These are phyloP conservation scores for Magnolia changhungtana DNA, from an alignment of 164 flowering plant species.

Conservation along the genomic window DNA sequence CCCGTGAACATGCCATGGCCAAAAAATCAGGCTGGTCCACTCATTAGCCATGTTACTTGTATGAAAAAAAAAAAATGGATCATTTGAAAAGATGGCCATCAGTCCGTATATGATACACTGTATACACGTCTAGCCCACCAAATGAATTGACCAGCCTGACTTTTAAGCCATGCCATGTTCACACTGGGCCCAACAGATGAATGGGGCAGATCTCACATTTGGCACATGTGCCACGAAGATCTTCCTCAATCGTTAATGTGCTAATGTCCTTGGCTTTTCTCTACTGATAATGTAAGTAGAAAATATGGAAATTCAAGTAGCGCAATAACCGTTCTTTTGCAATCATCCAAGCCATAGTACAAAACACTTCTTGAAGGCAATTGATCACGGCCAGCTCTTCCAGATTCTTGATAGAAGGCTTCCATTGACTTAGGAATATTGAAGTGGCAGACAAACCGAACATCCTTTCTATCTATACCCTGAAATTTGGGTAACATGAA, in stretches of 20 bases:
- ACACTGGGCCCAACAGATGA: too few species aligned
- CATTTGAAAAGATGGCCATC: not conserved
- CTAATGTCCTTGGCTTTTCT: not conserved
- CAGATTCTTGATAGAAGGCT: conserved; percentile 95
- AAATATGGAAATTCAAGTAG: conserved; percentile 1
- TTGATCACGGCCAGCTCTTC: conserved; percentile 98
- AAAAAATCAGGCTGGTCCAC: too few species aligned
- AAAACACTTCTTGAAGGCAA: conserved; percentile 72
- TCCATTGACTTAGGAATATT: conserved; percentile 97
- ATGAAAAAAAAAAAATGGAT: not conserved
- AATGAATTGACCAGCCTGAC: too few species aligned
- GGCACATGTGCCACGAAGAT: not conserved
- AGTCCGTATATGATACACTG: too few species aligned
- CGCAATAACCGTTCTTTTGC: conserved; percentile 65
- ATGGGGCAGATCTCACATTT: not conserved
- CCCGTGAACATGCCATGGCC: too few species aligned
- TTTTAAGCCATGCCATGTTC: not conserved
- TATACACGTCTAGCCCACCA: too few species aligned
- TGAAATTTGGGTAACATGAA: conserved; percentile 17
- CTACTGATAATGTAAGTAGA: not conserved
- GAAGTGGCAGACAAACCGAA: conserved; percentile 83
- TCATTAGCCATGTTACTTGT: not conserved
- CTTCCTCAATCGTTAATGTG: not conserved
- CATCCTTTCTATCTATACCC: conserved; percentile 95
- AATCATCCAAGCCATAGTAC: conserved; percentile 83